Evolutionary conservation across 495 filamentous ascomycete genomes (phyloP).

Genomic region (Tuber magnatum): DNA sequence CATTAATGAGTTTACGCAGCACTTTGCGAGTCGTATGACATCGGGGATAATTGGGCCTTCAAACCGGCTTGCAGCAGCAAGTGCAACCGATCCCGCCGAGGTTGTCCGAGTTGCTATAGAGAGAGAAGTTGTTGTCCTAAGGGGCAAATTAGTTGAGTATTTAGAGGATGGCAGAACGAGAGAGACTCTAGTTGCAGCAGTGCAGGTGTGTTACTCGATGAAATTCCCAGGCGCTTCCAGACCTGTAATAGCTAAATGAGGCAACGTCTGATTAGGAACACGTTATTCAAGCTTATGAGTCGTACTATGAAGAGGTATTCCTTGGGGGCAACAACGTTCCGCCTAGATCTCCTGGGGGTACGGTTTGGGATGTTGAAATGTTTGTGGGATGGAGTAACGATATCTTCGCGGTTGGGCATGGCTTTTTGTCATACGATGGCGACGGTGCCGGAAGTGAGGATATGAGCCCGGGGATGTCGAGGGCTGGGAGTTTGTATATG

Average conservation of each 20-base stretch:
- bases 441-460: slow-evolving; percentile 42
- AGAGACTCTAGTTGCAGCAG: slow-evolving; percentile 56
- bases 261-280: slow-evolving; percentile 45
- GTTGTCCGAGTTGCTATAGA: slow-evolving; percentile 22
- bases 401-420: slow-evolving; percentile 51
- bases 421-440: slow-evolving; percentile 41
- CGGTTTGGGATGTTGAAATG: slow-evolving; percentile 57
- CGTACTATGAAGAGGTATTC: slow-evolving; percentile 48
- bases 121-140: slow-evolving; percentile 31
- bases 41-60: slow-evolving; percentile 22
- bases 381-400: slow-evolving; percentile 56
- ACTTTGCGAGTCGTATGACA: slow-evolving; percentile 38
- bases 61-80: slow-evolving; percentile 26
- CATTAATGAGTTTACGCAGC: slow-evolving; percentile 35
- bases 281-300: slow-evolving; percentile 55
- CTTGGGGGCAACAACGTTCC: slow-evolving; percentile 23
- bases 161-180: slow-evolving; percentile 55
- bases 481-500: slow-evolving; percentile 32
- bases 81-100: slow-evolving; percentile 32
- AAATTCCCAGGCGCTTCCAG: neutral
- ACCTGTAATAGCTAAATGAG: slow-evolving; percentile 6
- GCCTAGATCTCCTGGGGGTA: slow-evolving; percentile 27
- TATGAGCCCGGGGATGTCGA: slow-evolving; percentile 35
- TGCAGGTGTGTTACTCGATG: slow-evolving; percentile 43
- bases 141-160: slow-evolving; percentile 50